phyloP scores from a whole-genome alignment of 225 moss, liverwort and hornwort genomes.

The Physcomitrium patens region DNA sequence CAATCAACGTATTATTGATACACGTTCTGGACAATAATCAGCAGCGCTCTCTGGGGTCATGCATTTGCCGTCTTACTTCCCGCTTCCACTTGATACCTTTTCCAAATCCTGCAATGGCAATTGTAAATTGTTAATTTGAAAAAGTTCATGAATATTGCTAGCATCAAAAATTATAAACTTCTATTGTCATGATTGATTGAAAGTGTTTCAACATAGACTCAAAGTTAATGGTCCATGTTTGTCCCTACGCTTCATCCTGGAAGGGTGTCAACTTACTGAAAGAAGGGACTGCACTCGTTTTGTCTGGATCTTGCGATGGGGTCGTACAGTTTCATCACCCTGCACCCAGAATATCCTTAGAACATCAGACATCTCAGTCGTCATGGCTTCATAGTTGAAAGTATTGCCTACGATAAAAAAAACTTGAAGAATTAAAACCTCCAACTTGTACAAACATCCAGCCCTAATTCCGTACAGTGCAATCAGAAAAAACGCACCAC shows the following conservation, averaged over 20 bases:
- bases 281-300: constrained; percentile 81
- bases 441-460: background rate
- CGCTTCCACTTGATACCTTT: constrained; percentile 34
- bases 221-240: background rate
- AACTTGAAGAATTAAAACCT: background rate
- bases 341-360: constrained; percentile 28
- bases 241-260: background rate
- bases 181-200: background rate
- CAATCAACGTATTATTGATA: constrained; percentile 18
- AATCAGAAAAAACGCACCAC: background rate
- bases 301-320: constrained; percentile 87
- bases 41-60: constrained; percentile 32
- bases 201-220: background rate
- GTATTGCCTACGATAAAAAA: background rate
- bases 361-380: constrained; percentile 14
- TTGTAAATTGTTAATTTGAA: background rate
- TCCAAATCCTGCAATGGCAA: constrained; percentile 40
- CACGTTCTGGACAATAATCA: constrained; percentile 22
- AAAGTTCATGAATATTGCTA: constrained; percentile 2
- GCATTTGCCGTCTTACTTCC: constrained; percentile 19
- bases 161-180: background rate
- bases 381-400: background rate
- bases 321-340: constrained; percentile 87
- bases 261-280: constrained; percentile 58
- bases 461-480: no score